Percentiles rank a stretch among this genome's conserved stretches.
Conservation (phyloP, 2,329 filamentous ascomycete species). For the Herpotrichia juniperi region DNA sequence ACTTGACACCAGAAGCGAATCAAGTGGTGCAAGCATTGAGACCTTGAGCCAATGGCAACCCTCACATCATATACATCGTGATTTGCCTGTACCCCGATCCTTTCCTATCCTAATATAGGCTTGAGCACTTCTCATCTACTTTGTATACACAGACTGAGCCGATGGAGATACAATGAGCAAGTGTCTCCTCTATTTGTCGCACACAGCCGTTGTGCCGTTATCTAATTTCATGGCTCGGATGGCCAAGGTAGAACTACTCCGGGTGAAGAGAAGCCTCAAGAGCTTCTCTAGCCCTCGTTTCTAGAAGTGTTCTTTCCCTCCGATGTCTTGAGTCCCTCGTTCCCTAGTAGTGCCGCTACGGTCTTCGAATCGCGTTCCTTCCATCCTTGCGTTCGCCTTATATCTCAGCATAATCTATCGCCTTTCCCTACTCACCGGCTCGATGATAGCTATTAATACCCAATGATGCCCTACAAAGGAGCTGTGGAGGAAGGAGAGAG, state of each 20-base stretch:
- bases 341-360: not conserved
- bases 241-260: slow-evolving; percentile 2
- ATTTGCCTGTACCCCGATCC: slow-evolving; percentile 10
- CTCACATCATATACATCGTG: slow-evolving; percentile 9
- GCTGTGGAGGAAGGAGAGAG: slow-evolving; percentile 17
- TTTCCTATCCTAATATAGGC: slow-evolving; percentile 17
- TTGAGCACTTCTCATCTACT: slow-evolving; percentile 19
- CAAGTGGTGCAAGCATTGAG: not conserved
- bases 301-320: not conserved
- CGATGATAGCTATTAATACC: slow-evolving; percentile 4
- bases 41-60: slow-evolving; percentile 15
- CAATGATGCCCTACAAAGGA: slow-evolving; percentile 11
- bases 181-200: slow-evolving; percentile 7
- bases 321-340: slow-evolving; percentile 1
- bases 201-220: slow-evolving; percentile 5
- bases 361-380: not conserved
- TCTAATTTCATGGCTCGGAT: slow-evolving; percentile 15
- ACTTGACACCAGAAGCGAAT: slow-evolving; percentile 13
- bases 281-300: slow-evolving; percentile 6
- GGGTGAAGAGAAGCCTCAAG: slow-evolving; percentile 15
- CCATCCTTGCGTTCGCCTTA: not conserved
- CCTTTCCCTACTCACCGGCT: not conserved
- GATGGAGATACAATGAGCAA: not conserved
- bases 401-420: not conserved
- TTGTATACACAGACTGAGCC: slow-evolving; percentile 13